Evolutionary conservation across 352 stramenopile genomes (phyloP).

Genomic region (Phytophthora pluvialis): DNA sequence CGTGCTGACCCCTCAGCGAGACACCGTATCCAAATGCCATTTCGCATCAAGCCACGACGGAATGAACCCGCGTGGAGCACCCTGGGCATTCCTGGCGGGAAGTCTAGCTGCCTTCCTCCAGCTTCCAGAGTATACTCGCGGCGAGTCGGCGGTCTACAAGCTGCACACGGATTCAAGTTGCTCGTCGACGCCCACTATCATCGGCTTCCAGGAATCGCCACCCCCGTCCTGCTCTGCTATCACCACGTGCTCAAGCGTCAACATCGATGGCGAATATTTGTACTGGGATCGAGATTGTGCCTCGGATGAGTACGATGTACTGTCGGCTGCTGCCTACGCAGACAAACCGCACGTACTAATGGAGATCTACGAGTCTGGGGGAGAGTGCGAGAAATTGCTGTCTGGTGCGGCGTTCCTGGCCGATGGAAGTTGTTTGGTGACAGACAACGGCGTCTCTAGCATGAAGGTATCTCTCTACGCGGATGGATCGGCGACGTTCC

Average conservation of each 20-base stretch:
- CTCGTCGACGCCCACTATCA: conserved; percentile 29
- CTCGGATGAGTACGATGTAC: conserved; percentile 13
- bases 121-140: background rate
- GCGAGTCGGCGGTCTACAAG: conserved; percentile 34
- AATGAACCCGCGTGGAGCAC: conserved; percentile 11
- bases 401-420: conserved; percentile 49
- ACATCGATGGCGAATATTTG: conserved; percentile 27
- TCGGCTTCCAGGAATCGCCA: conserved; percentile 37
- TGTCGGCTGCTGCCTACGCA: conserved; percentile 27
- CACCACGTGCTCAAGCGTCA: conserved; percentile 29
- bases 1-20: conserved; percentile 9
- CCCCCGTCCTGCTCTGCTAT: conserved; percentile 32
- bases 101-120: conserved; percentile 8
- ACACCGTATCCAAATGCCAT: conserved; percentile 7
- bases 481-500: conserved; percentile 42
- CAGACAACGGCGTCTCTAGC: conserved; percentile 48
- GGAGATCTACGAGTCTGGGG: conserved; percentile 42
- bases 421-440: conserved; percentile 48
- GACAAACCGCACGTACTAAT: conserved; percentile 37
- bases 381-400: conserved; percentile 34
- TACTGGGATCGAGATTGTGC: conserved; percentile 37
- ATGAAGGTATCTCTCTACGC: conserved; percentile 37
- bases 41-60: background rate
- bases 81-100: conserved; percentile 7
- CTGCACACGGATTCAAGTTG: conserved; percentile 40